Base-by-base conservation (phyloP, 2,329 filamentous ascomycete genomes). In the Xylariaceae sp. region DNA sequence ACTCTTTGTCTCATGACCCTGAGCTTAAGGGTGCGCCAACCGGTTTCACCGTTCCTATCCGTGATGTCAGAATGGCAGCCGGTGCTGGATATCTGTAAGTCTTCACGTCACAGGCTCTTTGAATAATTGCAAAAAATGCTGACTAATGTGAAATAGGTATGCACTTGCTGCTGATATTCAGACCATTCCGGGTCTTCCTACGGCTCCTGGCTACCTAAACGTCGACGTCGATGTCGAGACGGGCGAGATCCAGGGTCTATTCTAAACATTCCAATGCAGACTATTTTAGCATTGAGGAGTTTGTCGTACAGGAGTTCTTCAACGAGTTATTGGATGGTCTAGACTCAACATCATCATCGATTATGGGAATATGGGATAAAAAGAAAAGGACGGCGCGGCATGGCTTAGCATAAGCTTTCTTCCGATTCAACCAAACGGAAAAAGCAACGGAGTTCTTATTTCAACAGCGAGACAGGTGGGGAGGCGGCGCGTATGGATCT, bases 131-230 rank as follows among this genome's bases (percentile, higher is more conserved):
- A 5, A 17, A 10, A 40, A 55, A 62, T 51, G 55, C 68, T 76
- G 63, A 75, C 37, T n/a, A 16, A 14, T 19, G 29, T 7, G 19
- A 10, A 37, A 36, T 55, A 86, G 86, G 43, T 96, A 95, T 59
- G 93, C 93, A 6, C 78, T 97, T 50, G 93, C 93, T 43, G 93
- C 93, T 12, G 93, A 98, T 63, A 97, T 98, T 55, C 93, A 97
- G 75, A 98, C 93, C 2, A 98, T 98, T 54, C 93, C 93, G 12
- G 93, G 93, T 50, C 74, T 98, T 54, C 92, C 92, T 8, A 97
- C 93, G 7, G 92, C 92, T 17, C 93, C 92, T 7, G 93, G 93
- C 10, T 97, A 97, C 64, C 74, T 97, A 51, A 96, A 96, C 60
- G 91, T 96, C 37, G 92, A 96, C 56, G 84, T 86, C 29, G 85